Evolutionary conservation across 2,329 filamentous ascomycete species (phyloP), one percentile per base, ranked within the genome.

Genomic region (Corinectria fuckeliana): DNA sequence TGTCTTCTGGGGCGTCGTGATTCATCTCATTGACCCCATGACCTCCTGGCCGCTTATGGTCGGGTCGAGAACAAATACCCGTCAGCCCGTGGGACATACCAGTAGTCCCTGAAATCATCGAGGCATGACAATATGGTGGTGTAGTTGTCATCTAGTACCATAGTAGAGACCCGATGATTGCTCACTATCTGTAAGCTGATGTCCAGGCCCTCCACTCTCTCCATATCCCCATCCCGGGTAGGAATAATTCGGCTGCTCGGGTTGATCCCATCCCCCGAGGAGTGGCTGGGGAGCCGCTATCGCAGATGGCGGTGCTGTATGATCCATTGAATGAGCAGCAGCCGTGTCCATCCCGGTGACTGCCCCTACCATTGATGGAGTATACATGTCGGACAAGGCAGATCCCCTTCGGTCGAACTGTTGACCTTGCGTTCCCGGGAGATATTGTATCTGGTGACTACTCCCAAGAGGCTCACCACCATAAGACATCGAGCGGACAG

Each of bases 401-500:
- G 78, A 77, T 4, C 71, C 66, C 47, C 78, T 80, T 59, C 81
- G 76, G 38, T 81, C 81, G 56, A 80, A 83, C 8, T 75, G 63
- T n/a, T 63, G 69, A 32, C 75, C 70, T 20, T 78, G 75, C 5
- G 75, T 70, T 44, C 80, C 74, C 9, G 77, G 67, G n/a, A 78
- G 69, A 57, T 80, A 83, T 21, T 78, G 76, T 1, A 70, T 61
- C 16, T 76, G 68, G 20, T 75, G 72, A 8, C 76, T 77, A 48
- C 70, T 69, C 4, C 68, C 60, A 55, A 76, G 67, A 32, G 72
- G 70, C 16, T 83, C 82, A 39, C 78, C 76, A 25, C 81, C 76
- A 48, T 81, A 84, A 0, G 82, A 83, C 66, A 83, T 72, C 4
- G 82, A 83, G 42, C 82, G 77, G 25, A 73, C 68, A 13, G 76